Evolutionary conservation across 1,284 basidiomycete species (phyloP), one percentile per base, ranked within the genome.

Genomic region (Ceratorhiza oryzae-sativae): DNA sequence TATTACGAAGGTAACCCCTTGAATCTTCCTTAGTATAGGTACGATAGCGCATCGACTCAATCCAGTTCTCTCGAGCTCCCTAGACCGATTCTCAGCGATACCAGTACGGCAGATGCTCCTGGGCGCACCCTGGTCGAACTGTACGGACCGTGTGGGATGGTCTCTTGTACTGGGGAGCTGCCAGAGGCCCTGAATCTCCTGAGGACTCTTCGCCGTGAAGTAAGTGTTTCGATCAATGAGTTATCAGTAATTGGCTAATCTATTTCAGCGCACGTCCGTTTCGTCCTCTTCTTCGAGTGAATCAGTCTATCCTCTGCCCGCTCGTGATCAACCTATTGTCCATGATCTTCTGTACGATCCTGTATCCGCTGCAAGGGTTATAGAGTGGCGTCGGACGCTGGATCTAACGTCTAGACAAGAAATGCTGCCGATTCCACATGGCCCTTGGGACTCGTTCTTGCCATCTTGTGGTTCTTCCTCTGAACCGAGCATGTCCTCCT

Each of bases 401-500:
- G 49, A 55, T 3, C 23, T 4, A 10, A 13, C 1, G 23, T 1
- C 25, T 46, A 4, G 15, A 6, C 2, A 3, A 36, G 41, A 61
- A 15, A 10, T 12, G 36, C 10, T 39, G 18, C 15, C 39, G 2
- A 41, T 9, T 15, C 3, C 41, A 13, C 34, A 27, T 5, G 27
- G 18, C 18, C 46, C 63, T 4, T 67, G 49, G 63, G 5, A 2
- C 9, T 67, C 63, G 34, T 67, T 67, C 45, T 36, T 67, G n/a
- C 63, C 63, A 39, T 49, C 48, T 5, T 65, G 41, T n/a, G 45
- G 6, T 23, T 30, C 62, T 4, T 36, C 62, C 8, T 36, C 48
- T 10, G 25, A 10, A 41, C 41, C 56, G 10, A 41, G 56, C 32
- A n/a, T 41, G 18, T 59, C 56, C 34, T 59, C 18, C 34, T 5